phyloP scores from a whole-genome alignment of 768 basidiomycete species.

The Tulasnella sp. region DNA sequence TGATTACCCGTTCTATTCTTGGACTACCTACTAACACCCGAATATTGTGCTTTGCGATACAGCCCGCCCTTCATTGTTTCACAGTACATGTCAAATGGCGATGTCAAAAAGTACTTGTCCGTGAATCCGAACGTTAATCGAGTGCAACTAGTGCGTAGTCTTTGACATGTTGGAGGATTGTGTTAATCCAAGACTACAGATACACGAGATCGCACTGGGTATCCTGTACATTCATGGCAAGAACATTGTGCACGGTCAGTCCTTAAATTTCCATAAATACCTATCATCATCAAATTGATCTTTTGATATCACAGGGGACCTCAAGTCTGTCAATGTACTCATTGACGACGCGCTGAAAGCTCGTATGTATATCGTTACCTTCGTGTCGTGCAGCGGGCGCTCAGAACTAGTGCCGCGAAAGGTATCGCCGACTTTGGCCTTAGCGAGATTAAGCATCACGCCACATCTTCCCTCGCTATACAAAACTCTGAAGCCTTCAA shows the following conservation, averaged over 20 bases:
- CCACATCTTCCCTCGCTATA: background rate
- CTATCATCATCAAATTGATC: no score
- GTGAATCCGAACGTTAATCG: background rate
- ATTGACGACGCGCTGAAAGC: background rate
- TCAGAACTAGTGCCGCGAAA: no score
- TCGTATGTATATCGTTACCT: no score
- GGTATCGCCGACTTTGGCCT: constrained; percentile 8
- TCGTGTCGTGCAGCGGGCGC: no score
- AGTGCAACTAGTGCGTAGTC: background rate
- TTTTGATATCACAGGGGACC: background rate
- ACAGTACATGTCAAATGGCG: background rate
- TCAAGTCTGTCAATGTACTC: background rate
- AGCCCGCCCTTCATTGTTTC: background rate
- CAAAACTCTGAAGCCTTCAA: background rate
- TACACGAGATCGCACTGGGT: background rate
- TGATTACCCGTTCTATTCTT: background rate
- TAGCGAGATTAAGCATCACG: background rate
- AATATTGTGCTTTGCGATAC: no score
- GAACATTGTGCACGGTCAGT: background rate
- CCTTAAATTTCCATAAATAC: background rate
- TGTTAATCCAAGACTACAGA: no score
- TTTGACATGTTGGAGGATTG: no score
- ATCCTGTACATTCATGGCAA: background rate
- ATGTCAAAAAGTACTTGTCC: background rate
- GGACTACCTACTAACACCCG: no score